Evolutionary conservation across 345 rosid species (phyloP).

Genomic region (Acer campestre): DNA sequence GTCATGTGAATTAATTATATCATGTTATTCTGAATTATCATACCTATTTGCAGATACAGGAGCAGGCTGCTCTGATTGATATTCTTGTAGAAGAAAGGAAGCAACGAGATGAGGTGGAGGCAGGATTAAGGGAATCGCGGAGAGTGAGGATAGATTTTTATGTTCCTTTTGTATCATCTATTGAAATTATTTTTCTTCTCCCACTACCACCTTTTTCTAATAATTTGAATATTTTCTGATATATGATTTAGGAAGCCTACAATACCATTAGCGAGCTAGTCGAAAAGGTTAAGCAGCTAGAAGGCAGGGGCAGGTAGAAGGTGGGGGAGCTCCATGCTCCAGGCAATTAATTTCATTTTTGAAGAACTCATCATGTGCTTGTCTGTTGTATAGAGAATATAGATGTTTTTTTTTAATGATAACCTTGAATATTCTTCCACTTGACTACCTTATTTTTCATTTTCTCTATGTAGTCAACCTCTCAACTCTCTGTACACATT

Average conservation of each 20-base stretch:
- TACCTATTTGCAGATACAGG: conserved; percentile 5
- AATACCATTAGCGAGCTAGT: conserved; percentile 30
- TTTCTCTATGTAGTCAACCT: too few relatives aligned
- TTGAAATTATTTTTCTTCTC: neutral
- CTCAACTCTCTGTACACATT: too few relatives aligned
- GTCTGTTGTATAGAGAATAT: too few relatives aligned
- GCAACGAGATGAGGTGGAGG: conserved; percentile 30
- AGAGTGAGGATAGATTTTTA: conserved; percentile 33
- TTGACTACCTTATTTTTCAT: too few relatives aligned
- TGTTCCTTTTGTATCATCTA: neutral
- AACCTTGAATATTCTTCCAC: too few relatives aligned
- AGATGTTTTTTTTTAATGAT: too few relatives aligned
- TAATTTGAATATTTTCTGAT: neutral
- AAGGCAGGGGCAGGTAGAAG: conserved; percentile 4
- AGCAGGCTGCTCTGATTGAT: conserved; percentile 6
- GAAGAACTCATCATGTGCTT: too few relatives aligned
- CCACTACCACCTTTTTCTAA: neutral
- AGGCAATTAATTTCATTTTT: too few relatives aligned
- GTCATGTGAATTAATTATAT: too few relatives aligned
- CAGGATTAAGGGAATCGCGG: conserved; percentile 32
- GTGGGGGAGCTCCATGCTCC: too few relatives aligned
- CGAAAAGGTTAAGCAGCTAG: conserved; percentile 30
- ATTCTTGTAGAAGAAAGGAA: conserved; percentile 38
- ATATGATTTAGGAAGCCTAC: conserved; percentile 28
- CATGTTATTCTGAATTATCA: too few relatives aligned